phyloP scores from a whole-genome alignment of 805 yeast genomes.

The Starmerella floris region DNA sequence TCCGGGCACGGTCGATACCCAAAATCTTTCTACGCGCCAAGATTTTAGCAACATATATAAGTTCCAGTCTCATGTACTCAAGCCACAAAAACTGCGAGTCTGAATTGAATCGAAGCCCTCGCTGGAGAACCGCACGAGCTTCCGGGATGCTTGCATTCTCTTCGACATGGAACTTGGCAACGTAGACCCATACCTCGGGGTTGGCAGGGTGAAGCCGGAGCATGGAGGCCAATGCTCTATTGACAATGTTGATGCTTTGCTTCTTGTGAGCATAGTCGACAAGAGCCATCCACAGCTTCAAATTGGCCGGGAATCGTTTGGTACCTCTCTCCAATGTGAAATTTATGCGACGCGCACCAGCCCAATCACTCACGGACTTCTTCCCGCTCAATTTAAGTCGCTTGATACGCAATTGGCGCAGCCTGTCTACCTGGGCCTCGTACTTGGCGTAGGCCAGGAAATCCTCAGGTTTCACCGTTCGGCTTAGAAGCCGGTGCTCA shows the following conservation, averaged over 20 bases:
- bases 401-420: slow-evolving; percentile 56
- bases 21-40: slow-evolving; percentile 71
- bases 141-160: slow-evolving; percentile 77
- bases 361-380: slow-evolving; percentile 57
- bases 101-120: slow-evolving; percentile 70
- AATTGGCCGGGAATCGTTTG: slow-evolving; percentile 61
- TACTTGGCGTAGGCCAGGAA: slow-evolving; percentile 66
- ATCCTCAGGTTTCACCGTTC: slow-evolving; percentile 70
- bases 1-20: slow-evolving; percentile 45
- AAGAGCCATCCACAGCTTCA: slow-evolving; percentile 66
- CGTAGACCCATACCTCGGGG: slow-evolving; percentile 82
- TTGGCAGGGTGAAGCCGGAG: slow-evolving; percentile 84
- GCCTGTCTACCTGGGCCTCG: slow-evolving; percentile 64
- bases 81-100: slow-evolving; percentile 65
- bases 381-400: slow-evolving; percentile 38
- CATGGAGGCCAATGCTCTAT: slow-evolving; percentile 57
- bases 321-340: slow-evolving; percentile 77
- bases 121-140: slow-evolving; percentile 73
- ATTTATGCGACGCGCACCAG: slow-evolving; percentile 65
- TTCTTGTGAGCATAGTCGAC: slow-evolving; percentile 38
- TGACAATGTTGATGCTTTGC: slow-evolving; percentile 25
- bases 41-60: slow-evolving; percentile 70
- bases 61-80: slow-evolving; percentile 76
- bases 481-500: slow-evolving; percentile 74
- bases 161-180: slow-evolving; percentile 88